Conservation (phyloP, 805 yeast genomes). For the Torulaspora gathmanii region DNA sequence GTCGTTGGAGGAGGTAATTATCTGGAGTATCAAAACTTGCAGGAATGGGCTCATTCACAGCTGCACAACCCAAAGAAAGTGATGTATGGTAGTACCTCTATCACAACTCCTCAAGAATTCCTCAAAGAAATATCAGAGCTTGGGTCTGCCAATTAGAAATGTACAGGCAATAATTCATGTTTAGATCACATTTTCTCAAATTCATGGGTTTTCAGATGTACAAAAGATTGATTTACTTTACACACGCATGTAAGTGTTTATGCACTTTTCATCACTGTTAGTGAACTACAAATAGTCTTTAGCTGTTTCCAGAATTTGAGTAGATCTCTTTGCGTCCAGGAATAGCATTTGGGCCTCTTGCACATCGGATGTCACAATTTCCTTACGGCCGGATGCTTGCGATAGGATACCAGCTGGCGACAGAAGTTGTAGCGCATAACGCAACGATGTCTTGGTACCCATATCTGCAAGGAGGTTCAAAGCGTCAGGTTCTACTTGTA, state of each 20-base stretch:
- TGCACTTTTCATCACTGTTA: neutral
- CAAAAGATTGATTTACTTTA: neutral
- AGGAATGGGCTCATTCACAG: conserved; percentile 67
- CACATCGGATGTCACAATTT: conserved; percentile 63
- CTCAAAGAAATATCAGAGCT: conserved; percentile 59
- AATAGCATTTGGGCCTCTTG: conserved; percentile 80
- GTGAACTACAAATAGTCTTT: conserved; percentile 34
- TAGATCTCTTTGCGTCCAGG: conserved; percentile 80
- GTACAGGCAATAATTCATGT: neutral
- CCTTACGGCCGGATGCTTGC: conserved; percentile 63
- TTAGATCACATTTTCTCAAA: neutral
- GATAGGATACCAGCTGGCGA: conserved; percentile 87
- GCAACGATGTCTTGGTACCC: conserved; percentile 74
- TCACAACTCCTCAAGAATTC: conserved; percentile 65
- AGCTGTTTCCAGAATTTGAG: conserved; percentile 50
- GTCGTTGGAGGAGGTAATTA: conserved; percentile 97
- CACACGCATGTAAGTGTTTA: neutral
- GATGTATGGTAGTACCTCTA: conserved; percentile 81
- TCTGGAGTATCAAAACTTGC: conserved; percentile 87
- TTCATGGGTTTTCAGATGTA: neutral
- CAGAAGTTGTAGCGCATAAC: conserved; percentile 87
- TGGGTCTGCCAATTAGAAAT: conserved; percentile 31
- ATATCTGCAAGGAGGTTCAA: conserved; percentile 65
- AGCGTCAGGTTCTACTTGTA: conserved; percentile 63
- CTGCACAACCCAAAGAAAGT: conserved; percentile 49